A percentile compares a stretch with the other conserved stretches of the same genome.
These are phyloP conservation scores for Metschnikowia corniflorae DNA, from an alignment of 805 yeast species.

Conservation along the genomic window DNA sequence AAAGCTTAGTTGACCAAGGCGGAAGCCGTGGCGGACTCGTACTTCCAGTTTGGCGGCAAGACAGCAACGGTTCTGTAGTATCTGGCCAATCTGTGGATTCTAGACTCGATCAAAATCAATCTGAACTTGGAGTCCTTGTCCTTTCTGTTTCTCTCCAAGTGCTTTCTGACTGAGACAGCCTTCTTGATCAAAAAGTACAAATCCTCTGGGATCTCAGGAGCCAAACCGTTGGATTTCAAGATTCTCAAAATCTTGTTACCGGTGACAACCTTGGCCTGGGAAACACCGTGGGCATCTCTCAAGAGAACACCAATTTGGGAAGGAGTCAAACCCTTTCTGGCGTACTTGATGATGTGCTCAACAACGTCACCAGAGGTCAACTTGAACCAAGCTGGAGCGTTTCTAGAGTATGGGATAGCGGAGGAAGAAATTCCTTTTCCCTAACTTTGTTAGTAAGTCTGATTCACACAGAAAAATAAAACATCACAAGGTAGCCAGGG, in stretches of 20 bases:
- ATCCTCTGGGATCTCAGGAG: slow-evolving; percentile 99
- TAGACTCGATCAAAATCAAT: slow-evolving; percentile 98
- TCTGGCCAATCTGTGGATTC: slow-evolving; percentile 99
- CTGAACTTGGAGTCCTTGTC: slow-evolving; percentile 99
- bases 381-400: slow-evolving; percentile 99
- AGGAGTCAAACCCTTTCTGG: slow-evolving; percentile 99
- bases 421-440: slow-evolving; percentile 99
- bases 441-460: slow-evolving; percentile 36
- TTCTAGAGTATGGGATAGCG: slow-evolving; percentile 98
- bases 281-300: slow-evolving; percentile 99
- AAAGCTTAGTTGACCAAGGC: slow-evolving; percentile 91
- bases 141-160: slow-evolving; percentile 99
- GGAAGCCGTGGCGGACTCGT: slow-evolving; percentile 99
- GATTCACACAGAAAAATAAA: neutral
- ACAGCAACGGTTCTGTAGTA: slow-evolving; percentile 99
- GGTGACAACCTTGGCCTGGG: slow-evolving; percentile 95
- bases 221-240: slow-evolving; percentile 98
- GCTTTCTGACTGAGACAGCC: slow-evolving; percentile 99
- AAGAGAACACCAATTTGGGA: slow-evolving; percentile 99
- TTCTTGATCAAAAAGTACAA: slow-evolving; percentile 98
- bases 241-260: slow-evolving; percentile 99
- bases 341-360: slow-evolving; percentile 98
- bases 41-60: slow-evolving; percentile 99
- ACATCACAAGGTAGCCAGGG: slow-evolving; percentile 7
- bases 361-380: slow-evolving; percentile 90